Conservation (phyloP, 345 rosid genomes). For the Lenwebbia sp. region DNA sequence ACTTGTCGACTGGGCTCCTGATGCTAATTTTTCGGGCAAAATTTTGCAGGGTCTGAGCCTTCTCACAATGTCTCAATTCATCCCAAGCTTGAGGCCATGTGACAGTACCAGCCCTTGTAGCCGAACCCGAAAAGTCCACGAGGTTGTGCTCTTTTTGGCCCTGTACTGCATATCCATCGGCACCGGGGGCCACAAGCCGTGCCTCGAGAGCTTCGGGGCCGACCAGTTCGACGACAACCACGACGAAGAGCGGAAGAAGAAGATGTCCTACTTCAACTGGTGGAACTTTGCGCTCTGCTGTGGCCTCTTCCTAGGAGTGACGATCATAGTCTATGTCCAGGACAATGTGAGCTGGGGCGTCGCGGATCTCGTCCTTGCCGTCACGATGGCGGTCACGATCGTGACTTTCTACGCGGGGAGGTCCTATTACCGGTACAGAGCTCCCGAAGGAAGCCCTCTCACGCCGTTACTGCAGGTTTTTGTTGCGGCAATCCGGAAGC, state of each 20-base stretch:
- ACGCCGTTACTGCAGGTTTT: slow-evolving; percentile 25
- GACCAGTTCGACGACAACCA: slow-evolving; percentile 47
- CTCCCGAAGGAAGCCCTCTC: slow-evolving; percentile 23
- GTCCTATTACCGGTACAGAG: slow-evolving; percentile 15
- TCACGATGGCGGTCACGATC: slow-evolving; percentile 14
- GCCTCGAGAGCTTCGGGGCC: slow-evolving; percentile 42
- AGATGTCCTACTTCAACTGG: slow-evolving; percentile 47
- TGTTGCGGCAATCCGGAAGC: slow-evolving; percentile 27
- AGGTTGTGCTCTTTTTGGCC: slow-evolving; percentile 26
- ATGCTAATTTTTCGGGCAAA: not conserved
- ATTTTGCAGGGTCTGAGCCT: slow-evolving; percentile 29
- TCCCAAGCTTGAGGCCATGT: slow-evolving; percentile 25
- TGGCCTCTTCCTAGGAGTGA: slow-evolving; percentile 33
- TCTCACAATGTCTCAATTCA: slow-evolving; percentile 23
- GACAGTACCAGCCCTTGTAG: not conserved
- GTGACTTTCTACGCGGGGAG: slow-evolving; percentile 11
- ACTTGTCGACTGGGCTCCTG: not conserved
- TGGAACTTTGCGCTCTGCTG: slow-evolving; percentile 29
- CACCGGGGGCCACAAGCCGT: slow-evolving; percentile 39
- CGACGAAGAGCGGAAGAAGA: slow-evolving; percentile 25
- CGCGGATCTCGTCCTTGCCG: slow-evolving; percentile 19
- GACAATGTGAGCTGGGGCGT: slow-evolving; percentile 23
- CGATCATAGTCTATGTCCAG: slow-evolving; percentile 22
- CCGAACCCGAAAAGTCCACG: slow-evolving; percentile 24
- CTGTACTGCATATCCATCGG: slow-evolving; percentile 36